phyloP scores from a whole-genome alignment of 495 filamentous ascomycete species.

The Neurospora tetrasperma region DNA sequence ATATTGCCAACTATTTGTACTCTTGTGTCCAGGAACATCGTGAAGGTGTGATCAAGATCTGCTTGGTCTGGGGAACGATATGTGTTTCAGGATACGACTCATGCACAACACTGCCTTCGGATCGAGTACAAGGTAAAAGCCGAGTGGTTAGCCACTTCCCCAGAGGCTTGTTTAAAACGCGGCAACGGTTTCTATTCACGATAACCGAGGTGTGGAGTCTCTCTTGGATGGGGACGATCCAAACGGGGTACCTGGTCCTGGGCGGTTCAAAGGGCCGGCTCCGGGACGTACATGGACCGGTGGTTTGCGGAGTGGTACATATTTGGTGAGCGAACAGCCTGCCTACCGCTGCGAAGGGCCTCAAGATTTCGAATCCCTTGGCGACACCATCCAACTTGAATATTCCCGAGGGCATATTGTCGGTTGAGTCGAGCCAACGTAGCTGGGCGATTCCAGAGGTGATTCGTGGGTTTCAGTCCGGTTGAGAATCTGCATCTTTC shows the following conservation, averaged over 20 bases:
- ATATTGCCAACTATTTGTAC: constrained; percentile 27
- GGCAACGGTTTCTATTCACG: background rate
- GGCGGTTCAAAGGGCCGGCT: no score
- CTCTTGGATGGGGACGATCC: background rate
- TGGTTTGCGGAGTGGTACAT: no score
- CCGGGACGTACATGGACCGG: no score
- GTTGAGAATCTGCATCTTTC: background rate
- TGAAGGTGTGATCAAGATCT: constrained; percentile 14
- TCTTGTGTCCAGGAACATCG: constrained; percentile 5
- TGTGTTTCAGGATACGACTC: constrained; percentile 17
- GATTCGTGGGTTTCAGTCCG: background rate
- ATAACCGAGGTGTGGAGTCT: background rate
- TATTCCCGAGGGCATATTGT: background rate
- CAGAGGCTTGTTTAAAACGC: background rate
- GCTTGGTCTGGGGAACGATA: constrained; percentile 14
- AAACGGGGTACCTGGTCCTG: background rate
- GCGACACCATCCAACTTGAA: no score
- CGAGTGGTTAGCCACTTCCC: background rate
- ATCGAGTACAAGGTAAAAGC: background rate
- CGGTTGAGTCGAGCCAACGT: background rate
- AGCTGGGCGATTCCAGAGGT: background rate
- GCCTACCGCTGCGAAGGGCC: background rate
- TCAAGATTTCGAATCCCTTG: no score
- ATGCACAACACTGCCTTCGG: background rate
- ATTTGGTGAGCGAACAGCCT: no score